Conservation (phyloP, 495 filamentous ascomycete genomes). For the Amphirosellinia nigrospora region DNA sequence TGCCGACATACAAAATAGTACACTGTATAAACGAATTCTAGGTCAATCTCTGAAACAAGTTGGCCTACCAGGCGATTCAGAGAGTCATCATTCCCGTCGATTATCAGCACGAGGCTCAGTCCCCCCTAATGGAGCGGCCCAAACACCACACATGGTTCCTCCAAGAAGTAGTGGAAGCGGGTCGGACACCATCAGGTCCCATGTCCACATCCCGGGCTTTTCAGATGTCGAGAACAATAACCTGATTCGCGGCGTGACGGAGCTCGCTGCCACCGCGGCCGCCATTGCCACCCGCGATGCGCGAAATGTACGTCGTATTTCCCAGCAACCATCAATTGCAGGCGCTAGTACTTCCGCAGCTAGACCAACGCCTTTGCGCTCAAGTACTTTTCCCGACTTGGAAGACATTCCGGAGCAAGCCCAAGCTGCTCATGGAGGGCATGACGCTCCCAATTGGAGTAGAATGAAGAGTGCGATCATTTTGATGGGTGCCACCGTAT, state of each 20-base stretch:
- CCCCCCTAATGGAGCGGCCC: constrained; percentile 39
- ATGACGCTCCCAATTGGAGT: constrained; percentile 98
- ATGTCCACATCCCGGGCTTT: constrained; percentile 68
- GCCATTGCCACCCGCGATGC: constrained; percentile 84
- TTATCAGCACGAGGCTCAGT: constrained; percentile 43
- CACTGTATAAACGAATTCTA: constrained; percentile 90
- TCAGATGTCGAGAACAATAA: constrained; percentile 79
- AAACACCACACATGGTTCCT: constrained; percentile 73
- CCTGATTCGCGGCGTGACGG: constrained; percentile 81
- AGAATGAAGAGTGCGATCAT: constrained; percentile 87
- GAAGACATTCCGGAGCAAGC: constrained; percentile 48
- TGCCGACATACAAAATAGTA: constrained; percentile 75
- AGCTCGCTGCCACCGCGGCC: constrained; percentile 90
- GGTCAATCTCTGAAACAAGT: constrained; percentile 85
- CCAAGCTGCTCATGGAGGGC: constrained; percentile 72
- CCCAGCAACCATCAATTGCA: constrained; percentile 33
- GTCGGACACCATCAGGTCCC: constrained; percentile 42
- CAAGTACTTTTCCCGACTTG: constrained; percentile 47
- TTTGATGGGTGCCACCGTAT: constrained; percentile 84
- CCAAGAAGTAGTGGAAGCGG: constrained; percentile 62
- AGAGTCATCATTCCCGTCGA: constrained; percentile 52
- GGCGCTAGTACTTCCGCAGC: constrained; percentile 36
- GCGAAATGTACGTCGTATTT: constrained; percentile 42
- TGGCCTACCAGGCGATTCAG: constrained; percentile 60
- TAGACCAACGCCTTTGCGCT: constrained; percentile 44